These are phyloP conservation scores for Novymonas esmeraldas DNA, from an alignment of 208 protist genomes.

Conservation along the genomic window DNA sequence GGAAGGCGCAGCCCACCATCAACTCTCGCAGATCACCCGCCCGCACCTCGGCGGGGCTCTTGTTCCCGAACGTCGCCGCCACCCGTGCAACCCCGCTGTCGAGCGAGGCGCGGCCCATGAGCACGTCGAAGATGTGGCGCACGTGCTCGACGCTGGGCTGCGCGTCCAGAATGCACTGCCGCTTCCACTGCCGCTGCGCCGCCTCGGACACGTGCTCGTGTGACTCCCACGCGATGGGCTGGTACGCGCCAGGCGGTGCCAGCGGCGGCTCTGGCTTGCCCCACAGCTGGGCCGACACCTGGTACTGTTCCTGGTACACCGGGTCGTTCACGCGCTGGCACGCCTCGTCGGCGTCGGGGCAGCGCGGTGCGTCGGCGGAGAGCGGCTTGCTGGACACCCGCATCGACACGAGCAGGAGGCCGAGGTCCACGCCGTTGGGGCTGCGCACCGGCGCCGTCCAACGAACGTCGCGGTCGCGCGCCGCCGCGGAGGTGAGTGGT, in stretches of 20 bases:
- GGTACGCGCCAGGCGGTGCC: conserved; percentile 61
- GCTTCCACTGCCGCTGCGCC: conserved; percentile 62
- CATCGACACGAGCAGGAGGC: conserved; percentile 61
- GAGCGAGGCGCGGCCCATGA: conserved; percentile 61
- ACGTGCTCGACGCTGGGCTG: conserved; percentile 74
- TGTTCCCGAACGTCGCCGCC: conserved; percentile 41
- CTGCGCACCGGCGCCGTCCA: conserved; percentile 76
- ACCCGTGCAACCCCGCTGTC: conserved; percentile 53
- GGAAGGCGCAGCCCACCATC: conserved; percentile 76
- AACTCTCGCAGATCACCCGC: conserved; percentile 65
- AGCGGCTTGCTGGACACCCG: conserved; percentile 63
- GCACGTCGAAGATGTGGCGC: conserved; percentile 84
- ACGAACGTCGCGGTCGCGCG: conserved; percentile 76
- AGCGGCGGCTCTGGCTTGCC: conserved; percentile 41
- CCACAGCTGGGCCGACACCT: conserved; percentile 74
- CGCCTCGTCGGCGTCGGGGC: conserved; percentile 34
- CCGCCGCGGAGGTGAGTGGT: conserved; percentile 35
- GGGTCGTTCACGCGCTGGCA: conserved; percentile 83
- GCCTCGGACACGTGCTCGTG: conserved; percentile 61
- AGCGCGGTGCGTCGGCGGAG: conserved; percentile 50
- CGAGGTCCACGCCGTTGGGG: conserved; percentile 56
- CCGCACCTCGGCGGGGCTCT: conserved; percentile 33
- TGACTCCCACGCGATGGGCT: conserved; percentile 80
- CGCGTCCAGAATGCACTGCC: conserved; percentile 58
- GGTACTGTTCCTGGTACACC: conserved; percentile 65